Evolutionary conservation across 768 basidiomycete species (phyloP).

Genomic region (Boletus barrowsii): DNA sequence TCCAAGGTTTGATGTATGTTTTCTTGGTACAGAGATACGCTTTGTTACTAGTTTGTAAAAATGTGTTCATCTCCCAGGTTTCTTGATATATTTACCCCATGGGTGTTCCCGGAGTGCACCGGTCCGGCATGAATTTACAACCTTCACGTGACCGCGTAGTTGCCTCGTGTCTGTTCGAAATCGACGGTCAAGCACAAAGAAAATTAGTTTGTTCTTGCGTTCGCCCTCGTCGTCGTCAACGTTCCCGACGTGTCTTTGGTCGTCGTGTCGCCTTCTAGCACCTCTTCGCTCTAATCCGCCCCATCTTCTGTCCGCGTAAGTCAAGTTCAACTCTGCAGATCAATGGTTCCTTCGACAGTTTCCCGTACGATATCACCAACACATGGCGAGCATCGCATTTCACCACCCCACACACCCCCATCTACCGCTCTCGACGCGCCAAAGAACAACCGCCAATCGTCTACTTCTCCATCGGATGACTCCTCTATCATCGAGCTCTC

Average conservation of each 20-base stretch:
- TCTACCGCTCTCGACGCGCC: constrained; percentile 26
- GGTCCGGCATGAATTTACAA: constrained; percentile 13
- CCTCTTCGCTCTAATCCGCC: neutral
- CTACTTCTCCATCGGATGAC: constrained; percentile 42
- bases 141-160: constrained; percentile 33
- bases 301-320: constrained; percentile 6
- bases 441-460: constrained; percentile 32
- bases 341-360: constrained; percentile 22
- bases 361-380: constrained; percentile 29
- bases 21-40: too few relatives aligned
- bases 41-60: too few relatives aligned
- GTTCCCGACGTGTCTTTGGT: constrained; percentile 18
- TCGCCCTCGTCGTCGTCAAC: constrained; percentile 15
- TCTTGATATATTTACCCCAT: too few relatives aligned
- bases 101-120: too few relatives aligned
- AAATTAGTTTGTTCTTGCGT: constrained; percentile 14
- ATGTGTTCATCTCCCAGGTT: too few relatives aligned
- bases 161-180: constrained; percentile 36
- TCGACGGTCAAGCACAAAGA: constrained; percentile 24
- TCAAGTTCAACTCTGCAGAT: constrained; percentile 5
- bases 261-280: neutral
- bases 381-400: constrained; percentile 29
- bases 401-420: constrained; percentile 32
- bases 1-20: too few relatives aligned
- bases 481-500: constrained; percentile 47